Conservation (phyloP, 805 yeast genomes). For the Hanseniaspora meyeri region DNA sequence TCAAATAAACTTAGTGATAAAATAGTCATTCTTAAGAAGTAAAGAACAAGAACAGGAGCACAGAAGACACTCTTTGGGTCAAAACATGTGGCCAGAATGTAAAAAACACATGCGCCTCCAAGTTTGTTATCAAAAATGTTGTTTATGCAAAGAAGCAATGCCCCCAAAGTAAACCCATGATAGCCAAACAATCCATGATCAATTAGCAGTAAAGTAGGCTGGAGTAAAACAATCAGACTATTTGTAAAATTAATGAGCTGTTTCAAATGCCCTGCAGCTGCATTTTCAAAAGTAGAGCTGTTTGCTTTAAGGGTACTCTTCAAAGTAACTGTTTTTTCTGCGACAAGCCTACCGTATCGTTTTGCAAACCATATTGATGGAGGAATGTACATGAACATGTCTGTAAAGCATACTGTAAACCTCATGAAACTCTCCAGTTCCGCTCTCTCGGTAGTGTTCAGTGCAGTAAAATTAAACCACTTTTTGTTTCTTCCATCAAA, state of each 20-base stretch:
- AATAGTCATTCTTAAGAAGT: conserved; percentile 46
- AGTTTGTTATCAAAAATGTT: conserved; percentile 53
- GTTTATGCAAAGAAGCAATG: conserved; percentile 55
- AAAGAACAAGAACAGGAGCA: conserved; percentile 77
- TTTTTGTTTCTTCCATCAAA: conserved; percentile 42
- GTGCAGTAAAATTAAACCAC: conserved; percentile 66
- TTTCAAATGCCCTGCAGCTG: conserved; percentile 49
- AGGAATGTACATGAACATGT: conserved; percentile 62
- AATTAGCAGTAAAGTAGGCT: conserved; percentile 68
- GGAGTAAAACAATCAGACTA: conserved; percentile 43
- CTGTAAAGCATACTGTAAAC: conserved; percentile 62
- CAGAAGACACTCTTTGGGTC: conserved; percentile 94
- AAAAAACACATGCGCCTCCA: conserved; percentile 60
- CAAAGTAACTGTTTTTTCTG: conserved; percentile 18
- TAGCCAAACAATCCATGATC: conserved; percentile 98
- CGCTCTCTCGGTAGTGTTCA: conserved; percentile 62
- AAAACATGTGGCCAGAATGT: conserved; percentile 66
- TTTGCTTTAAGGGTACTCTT: conserved; percentile 20
- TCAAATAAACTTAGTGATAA: conserved; percentile 41
- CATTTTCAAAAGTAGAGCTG: conserved; percentile 63
- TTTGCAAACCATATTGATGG: conserved; percentile 61
- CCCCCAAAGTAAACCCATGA: conserved; percentile 87
- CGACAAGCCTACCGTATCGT: conserved; percentile 47
- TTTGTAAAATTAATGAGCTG: conserved; percentile 2
- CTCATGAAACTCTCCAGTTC: conserved; percentile 79